Evolutionary conservation across 2,329 filamentous ascomycete species (phyloP), one percentile per base, ranked within the genome.

Genomic region (Nectriaceae sp.): DNA sequence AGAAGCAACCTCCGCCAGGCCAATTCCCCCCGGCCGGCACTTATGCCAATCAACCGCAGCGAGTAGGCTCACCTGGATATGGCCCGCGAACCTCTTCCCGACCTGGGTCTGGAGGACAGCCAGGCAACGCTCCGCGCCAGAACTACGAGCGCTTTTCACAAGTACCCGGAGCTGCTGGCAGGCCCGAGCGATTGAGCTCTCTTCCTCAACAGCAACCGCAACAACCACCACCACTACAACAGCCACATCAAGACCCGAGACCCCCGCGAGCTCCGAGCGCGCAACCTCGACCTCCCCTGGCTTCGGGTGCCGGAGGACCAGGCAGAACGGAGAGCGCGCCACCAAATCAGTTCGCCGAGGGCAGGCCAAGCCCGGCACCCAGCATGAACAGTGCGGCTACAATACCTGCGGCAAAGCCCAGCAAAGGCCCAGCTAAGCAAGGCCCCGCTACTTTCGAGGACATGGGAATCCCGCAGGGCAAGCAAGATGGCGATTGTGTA

Each of bases 381-480:
- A 57, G 33, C 33, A 31, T 31, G 26, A 15, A 10, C 10, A 36
- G 61, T 19, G 59, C 64, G n/a, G 59, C 69, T 37, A 68, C 70
- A n/a, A 67, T 70, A 6, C 59, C 67, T 15, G 70, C 73, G 5
- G 63, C 71, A 18, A 67, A 72, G 54, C 55, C 75, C 3, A 71
- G 74, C 42, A 89, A 91, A 65, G 94, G 93, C 11, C 93, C 94
- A 1, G 90, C 94, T 61, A 97, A n/a, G n/a, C n/a, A n/a, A n/a
- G 94, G 93, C 11, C 93, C 94, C 1, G 90, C 94, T 61, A 97
- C 94, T 0, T 99, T 99, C 68, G 93, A 97, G 66, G 92, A 95
- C 66, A 99, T 99, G 94, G 94, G 94, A 33, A 93, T 99, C 60
- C 90, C 91, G 5, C 81, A 85, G 62, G 85, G 79, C 40, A 92